Percentiles rank a stretch among this genome's conserved stretches.
Conservation (phyloP, 78 protist species). For the Tieghemostelium lacteum region DNA sequence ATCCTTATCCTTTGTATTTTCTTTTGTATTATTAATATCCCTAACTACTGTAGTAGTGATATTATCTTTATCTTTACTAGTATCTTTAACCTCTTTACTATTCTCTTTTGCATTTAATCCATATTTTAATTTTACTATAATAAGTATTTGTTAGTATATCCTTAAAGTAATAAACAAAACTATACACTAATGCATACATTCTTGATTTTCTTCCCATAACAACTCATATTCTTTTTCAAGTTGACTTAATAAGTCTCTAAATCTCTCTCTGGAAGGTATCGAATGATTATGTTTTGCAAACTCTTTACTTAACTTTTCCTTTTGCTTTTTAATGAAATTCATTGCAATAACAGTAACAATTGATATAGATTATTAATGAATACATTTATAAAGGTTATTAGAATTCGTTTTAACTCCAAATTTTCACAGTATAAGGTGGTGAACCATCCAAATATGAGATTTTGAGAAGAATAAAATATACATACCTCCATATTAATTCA, state of each 20-base stretch:
- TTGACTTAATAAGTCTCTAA: constrained; percentile 31
- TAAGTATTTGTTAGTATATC: no score
- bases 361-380: no score
- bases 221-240: constrained; percentile 50
- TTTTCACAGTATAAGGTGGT: no score
- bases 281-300: neutral
- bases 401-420: no score
- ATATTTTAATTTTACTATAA: neutral
- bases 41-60: neutral
- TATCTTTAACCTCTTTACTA: neutral
- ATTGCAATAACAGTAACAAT: no score
- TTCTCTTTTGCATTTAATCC: neutral
- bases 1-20: no score
- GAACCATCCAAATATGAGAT: no score
- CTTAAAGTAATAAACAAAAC: no score
- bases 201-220: constrained; percentile 73
- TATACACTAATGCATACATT: no score
- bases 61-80: neutral
- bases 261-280: constrained; percentile 47
- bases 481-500: no score
- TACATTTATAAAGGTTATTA: no score
- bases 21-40: neutral
- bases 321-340: neutral
- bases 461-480: no score
- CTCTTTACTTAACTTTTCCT: neutral